Evolutionary conservation across 805 yeast species (phyloP).

Genomic region (Wickerhamomyces bisporus): DNA sequence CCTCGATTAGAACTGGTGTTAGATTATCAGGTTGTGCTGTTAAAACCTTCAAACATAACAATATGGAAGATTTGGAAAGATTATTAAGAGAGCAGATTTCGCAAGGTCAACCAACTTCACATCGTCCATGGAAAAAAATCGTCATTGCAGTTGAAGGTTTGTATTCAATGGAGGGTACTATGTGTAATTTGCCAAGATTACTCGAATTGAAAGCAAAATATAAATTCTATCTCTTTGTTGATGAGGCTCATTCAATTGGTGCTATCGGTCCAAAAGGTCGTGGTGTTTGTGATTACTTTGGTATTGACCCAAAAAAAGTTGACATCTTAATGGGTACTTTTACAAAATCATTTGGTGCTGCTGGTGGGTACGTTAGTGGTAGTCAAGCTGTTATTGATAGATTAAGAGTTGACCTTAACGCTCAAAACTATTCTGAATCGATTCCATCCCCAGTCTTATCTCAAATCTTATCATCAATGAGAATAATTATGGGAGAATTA

Average conservation of each 20-base stretch:
- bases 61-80: constrained; percentile 74
- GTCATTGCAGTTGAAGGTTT: constrained; percentile 87
- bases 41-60: constrained; percentile 87
- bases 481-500: constrained; percentile 72
- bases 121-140: constrained; percentile 93
- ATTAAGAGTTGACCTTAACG: constrained; percentile 66
- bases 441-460: constrained; percentile 88
- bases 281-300: constrained; percentile 93
- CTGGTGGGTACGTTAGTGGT: constrained; percentile 96
- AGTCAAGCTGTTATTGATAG: constrained; percentile 63
- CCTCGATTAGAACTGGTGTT: constrained; percentile 92
- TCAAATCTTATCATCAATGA: constrained; percentile 78
- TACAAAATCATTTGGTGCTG: constrained; percentile 97
- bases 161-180: constrained; percentile 89
- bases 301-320: constrained; percentile 65
- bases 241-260: constrained; percentile 98
- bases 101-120: constrained; percentile 91
- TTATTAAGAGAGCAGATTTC: constrained; percentile 79
- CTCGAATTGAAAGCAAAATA: constrained; percentile 75
- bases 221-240: constrained; percentile 85
- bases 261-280: constrained; percentile 95
- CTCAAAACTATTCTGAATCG: constrained; percentile 75
- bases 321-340: constrained; percentile 97
- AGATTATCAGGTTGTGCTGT: constrained; percentile 91
- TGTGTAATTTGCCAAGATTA: constrained; percentile 73